Evolutionary conservation across 1,284 basidiomycete genomes (phyloP).

Genomic region (Mycena sp.): DNA sequence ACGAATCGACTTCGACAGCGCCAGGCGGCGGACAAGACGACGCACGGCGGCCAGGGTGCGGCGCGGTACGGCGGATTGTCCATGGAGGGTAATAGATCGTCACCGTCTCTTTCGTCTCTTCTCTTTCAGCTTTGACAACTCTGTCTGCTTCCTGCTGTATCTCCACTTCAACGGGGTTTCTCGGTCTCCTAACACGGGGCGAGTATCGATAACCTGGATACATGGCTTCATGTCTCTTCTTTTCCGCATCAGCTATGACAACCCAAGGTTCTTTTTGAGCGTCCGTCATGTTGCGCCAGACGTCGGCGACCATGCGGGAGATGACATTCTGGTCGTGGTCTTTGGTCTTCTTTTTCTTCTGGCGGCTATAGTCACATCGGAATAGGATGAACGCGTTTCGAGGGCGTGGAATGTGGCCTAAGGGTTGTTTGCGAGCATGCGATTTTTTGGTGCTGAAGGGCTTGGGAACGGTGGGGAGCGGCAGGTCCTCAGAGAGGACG

Average conservation of each 20-base stretch:
- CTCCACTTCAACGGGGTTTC: constrained; percentile 28
- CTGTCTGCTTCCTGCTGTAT: constrained; percentile 18
- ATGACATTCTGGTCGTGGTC: constrained; percentile 67
- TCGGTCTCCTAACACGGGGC: constrained; percentile 23
- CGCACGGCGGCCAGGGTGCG: constrained; percentile 30
- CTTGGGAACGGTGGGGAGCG: constrained; percentile 18
- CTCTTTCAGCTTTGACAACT: constrained; percentile 15
- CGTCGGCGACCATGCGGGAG: constrained; percentile 61
- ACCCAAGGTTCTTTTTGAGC: constrained; percentile 60
- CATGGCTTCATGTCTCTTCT: constrained; percentile 50
- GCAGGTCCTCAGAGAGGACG: constrained; percentile 14
- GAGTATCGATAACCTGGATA: constrained; percentile 62
- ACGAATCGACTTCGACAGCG: constrained; percentile 38
- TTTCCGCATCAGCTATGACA: constrained; percentile 59
- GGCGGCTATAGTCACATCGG: constrained; percentile 64
- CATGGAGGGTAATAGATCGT: constrained; percentile 35
- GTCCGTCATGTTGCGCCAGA: constrained; percentile 61
- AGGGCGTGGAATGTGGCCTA: constrained; percentile 79
- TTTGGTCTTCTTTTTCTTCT: constrained; percentile 50
- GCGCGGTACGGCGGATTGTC: constrained; percentile 25
- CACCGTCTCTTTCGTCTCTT: constrained; percentile 27
- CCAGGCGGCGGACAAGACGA: constrained; percentile 52
- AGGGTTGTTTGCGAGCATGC: constrained; percentile 54
- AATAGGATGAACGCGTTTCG: constrained; percentile 89
- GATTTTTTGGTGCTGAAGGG: constrained; percentile 48